Evolutionary conservation across 306 rosid genomes (phyloP).

Genomic region (Acacia acuminata): DNA sequence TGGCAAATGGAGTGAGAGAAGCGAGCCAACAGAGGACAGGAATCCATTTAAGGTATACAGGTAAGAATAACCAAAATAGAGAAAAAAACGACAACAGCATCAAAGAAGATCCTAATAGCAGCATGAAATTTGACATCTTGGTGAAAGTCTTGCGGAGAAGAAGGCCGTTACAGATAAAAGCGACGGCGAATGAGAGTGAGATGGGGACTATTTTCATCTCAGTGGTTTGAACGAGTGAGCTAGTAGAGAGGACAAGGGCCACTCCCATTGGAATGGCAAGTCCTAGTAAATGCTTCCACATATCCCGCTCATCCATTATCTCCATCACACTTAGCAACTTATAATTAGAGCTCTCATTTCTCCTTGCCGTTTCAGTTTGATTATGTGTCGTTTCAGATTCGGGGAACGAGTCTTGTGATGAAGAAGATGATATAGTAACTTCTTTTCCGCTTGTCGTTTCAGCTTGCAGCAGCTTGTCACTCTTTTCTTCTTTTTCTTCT

Average conservation of each 20-base stretch:
- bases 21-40: background rate
- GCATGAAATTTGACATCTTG: background rate
- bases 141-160: background rate
- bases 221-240: background rate
- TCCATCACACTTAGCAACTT: background rate
- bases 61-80: background rate
- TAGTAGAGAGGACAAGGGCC: background rate
- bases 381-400: background rate
- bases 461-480: too few relatives aligned
- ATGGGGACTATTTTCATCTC: background rate
- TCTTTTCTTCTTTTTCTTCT: too few relatives aligned
- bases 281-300: background rate
- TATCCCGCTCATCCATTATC: background rate
- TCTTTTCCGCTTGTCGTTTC: too few relatives aligned
- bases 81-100: constrained; percentile 3
- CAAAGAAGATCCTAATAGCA: background rate
- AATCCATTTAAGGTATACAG: background rate
- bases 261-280: background rate
- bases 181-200: background rate
- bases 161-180: constrained; percentile 2
- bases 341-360: background rate
- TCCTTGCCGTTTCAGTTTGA: background rate
- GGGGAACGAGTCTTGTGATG: too few relatives aligned
- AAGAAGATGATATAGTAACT: too few relatives aligned
- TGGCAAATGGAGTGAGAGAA: background rate